Percentiles rank a stretch among this genome's conserved stretches.
Evolutionary conservation across 192 early-diverging fungal genomes (phyloP).

Genomic region (Podila horticola): DNA sequence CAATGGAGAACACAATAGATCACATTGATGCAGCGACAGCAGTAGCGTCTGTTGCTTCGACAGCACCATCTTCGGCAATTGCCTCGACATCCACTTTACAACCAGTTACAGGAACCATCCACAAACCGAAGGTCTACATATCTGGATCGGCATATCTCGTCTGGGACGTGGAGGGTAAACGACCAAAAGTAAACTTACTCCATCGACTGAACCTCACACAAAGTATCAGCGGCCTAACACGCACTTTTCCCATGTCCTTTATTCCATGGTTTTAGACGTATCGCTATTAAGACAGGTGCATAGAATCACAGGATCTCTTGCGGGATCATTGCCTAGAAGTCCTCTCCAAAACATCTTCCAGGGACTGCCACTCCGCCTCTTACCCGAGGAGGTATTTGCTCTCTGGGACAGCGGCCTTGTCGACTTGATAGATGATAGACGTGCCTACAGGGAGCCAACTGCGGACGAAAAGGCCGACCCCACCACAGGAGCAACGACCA

Average conservation of each 20-base stretch:
- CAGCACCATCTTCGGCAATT: too few relatives aligned
- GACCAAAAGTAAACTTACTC: neutral
- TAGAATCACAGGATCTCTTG: conserved; percentile 73
- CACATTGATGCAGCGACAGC: conserved; percentile 3
- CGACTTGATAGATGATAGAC: conserved; percentile 16
- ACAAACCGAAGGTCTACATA: conserved; percentile 9
- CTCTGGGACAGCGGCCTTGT: conserved; percentile 56
- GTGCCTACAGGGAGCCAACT: conserved; percentile 8
- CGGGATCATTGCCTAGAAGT: conserved; percentile 72
- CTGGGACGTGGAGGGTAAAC: conserved; percentile 39
- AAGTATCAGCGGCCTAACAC: neutral
- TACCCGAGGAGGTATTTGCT: conserved; percentile 77
- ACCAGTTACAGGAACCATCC: neutral
- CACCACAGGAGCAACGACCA: neutral
- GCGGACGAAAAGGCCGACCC: neutral
- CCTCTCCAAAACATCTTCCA: conserved; percentile 84
- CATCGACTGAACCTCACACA: neutral
- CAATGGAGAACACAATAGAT: neutral
- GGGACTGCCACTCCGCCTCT: conserved; percentile 75
- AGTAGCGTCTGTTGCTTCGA: neutral
- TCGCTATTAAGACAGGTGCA: conserved; percentile 61
- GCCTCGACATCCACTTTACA: neutral
- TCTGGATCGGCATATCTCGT: conserved; percentile 31
- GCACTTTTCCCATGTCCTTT: neutral
- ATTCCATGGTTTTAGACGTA: conserved; percentile 50